Conservation (phyloP, 371 early-diverging fungal genomes). For the Mucor sp. region DNA sequence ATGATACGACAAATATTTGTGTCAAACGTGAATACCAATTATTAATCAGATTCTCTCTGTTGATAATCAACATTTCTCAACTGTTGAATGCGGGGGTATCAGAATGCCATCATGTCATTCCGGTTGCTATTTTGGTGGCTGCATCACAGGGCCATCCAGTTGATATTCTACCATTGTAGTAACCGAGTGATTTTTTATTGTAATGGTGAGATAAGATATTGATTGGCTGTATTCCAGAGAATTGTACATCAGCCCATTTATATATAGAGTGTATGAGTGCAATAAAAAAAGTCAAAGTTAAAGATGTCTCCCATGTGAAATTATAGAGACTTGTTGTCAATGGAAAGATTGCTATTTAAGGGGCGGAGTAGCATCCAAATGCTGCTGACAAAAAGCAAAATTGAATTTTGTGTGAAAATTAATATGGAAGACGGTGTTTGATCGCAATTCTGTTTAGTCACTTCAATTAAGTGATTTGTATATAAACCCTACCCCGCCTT, state of each 20-base stretch:
- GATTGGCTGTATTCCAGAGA: background rate
- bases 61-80: background rate
- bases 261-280: background rate
- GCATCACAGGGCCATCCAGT: background rate
- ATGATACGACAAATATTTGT: slow-evolving; percentile 2
- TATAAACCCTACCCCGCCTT: slow-evolving; percentile 5
- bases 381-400: background rate
- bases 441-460: slow-evolving; percentile 1
- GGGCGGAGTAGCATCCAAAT: background rate
- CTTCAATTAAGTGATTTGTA: background rate
- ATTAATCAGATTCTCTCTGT: background rate
- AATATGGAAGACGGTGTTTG: background rate
- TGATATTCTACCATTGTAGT: background rate
- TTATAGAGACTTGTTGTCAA: background rate
- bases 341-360: background rate
- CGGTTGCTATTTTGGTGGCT: background rate
- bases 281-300: background rate
- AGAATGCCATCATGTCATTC: background rate
- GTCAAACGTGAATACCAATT: background rate
- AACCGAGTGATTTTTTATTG: background rate
- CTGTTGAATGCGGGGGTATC: background rate
- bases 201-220: background rate
- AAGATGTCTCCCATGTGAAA: background rate
- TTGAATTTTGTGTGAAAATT: background rate
- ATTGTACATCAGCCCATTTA: background rate